Base-by-base conservation (phyloP, 2,329 filamentous ascomycete genomes). In the Clarireedia paspali region DNA sequence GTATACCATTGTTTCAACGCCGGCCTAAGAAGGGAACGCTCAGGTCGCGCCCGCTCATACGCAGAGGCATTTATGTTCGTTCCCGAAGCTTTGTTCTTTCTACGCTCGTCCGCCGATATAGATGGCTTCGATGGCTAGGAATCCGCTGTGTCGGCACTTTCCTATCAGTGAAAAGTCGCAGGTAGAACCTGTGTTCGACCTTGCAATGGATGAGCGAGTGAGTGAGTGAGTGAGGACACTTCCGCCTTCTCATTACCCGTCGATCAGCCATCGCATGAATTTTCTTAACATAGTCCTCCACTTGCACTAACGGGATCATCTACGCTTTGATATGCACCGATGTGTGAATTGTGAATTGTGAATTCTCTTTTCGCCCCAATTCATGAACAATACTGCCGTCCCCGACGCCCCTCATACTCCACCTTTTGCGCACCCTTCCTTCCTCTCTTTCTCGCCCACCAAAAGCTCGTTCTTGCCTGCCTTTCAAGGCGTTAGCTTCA, bases 81-180 rank as follows among this genome's bases (percentile, higher is more conserved):
- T 24, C 44, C 38, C 30, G 51, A 53, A 53, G 51, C 51, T 48
- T 17, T 9, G n/a, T 34, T 53, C n/a, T 17, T 20, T 53, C 24
- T 44, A 47, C 27, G 42, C 42, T 38, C 34, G 7, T 20, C 20
- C 46, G n/a, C 40, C n/a, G 40, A 12, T 5, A 54, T 49, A 23
- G 24, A 40, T 14, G 14, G 44, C 14, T 49, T 17, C 38, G 14
- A 9, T 49, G 27, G 34, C 17, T 15, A 34, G 36, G 10, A 40
- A 26, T n/a, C 17, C 52, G 46, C 26, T 54, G 45, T 27, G 2
- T 10, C 26, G 26, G 36, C 30, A 34, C 17, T 44, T 24, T 27
- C 30, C 36, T 36, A 14, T 17, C n/a, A 39, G 42, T 42, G n/a
- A n/a, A 10, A 17, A 38, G 6, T 26, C 20, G 24, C 49, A n/a